Evolutionary conservation across 306 rosid species (phyloP).

Genomic region (Cucurbita moschata): DNA sequence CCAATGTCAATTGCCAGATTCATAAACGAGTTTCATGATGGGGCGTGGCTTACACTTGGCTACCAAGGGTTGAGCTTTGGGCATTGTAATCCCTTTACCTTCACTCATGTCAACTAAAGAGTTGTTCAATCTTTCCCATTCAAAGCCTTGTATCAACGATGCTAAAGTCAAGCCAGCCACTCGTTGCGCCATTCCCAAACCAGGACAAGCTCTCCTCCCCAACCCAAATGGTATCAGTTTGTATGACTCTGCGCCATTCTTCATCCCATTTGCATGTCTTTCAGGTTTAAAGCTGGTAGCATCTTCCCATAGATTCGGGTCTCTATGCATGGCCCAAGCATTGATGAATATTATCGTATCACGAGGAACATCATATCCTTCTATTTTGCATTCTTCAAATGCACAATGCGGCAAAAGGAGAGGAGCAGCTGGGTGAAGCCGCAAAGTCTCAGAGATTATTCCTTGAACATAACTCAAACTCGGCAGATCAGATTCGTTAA

Average conservation of each 20-base stretch:
- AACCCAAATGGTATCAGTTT: background rate
- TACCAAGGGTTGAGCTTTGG: background rate
- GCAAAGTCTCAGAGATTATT: background rate
- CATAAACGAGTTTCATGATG: background rate
- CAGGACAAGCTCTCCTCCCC: background rate
- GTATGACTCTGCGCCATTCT: background rate
- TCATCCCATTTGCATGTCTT: background rate
- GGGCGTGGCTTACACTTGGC: background rate
- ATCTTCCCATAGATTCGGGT: background rate
- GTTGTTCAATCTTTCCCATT: background rate
- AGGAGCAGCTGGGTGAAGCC: background rate
- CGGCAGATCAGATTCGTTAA: background rate
- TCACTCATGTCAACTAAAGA: background rate
- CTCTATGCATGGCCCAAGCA: background rate
- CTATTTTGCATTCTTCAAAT: background rate
- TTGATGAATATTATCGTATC: background rate
- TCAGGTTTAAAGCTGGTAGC: background rate
- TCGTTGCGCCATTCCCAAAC: background rate
- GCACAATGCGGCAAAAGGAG: background rate
- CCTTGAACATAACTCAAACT: background rate
- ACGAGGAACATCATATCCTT: background rate
- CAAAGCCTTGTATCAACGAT: background rate
- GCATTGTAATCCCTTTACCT: constrained; percentile 2
- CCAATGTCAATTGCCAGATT: too few relatives aligned
- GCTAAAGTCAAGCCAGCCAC: background rate